Conservation (phyloP, 1,139 yeast genomes). For the Kodamaea anthophila region DNA sequence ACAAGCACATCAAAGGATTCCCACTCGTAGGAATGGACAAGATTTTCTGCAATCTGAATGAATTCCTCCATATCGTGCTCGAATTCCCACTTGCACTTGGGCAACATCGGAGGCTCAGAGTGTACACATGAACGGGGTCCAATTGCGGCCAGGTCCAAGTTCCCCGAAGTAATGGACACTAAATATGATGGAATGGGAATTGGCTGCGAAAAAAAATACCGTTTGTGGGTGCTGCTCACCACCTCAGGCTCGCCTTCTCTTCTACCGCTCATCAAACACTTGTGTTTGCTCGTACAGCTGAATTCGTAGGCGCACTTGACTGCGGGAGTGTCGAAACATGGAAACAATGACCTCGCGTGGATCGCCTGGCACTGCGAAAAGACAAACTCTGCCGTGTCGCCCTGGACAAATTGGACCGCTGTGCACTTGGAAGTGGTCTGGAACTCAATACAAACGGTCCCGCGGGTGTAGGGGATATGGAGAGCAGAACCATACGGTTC, state of each 20-base stretch:
- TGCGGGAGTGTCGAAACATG: conserved; percentile 41
- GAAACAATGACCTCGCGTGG: conserved; percentile 38
- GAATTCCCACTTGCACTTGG: conserved; percentile 31
- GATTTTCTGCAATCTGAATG: conserved; percentile 27
- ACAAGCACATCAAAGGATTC: conserved; percentile 27
- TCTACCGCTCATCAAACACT: conserved; percentile 34
- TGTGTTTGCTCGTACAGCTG: conserved; percentile 26
- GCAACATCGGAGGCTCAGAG: conserved; percentile 22
- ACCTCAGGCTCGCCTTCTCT: conserved; percentile 16
- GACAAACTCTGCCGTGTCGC: conserved; percentile 33
- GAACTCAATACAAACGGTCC: conserved; percentile 17
- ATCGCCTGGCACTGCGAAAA: conserved; percentile 42
- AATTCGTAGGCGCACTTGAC: conserved; percentile 29
- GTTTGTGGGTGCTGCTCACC: conserved; percentile 7
- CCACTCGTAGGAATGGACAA: conserved; percentile 33
- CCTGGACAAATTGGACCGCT: conserved; percentile 35
- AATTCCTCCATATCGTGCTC: conserved; percentile 33
- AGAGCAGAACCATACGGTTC: conserved; percentile 33
- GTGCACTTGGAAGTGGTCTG: conserved; percentile 33
- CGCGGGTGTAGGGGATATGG: conserved; percentile 6
- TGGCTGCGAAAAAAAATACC: conserved; percentile 28
- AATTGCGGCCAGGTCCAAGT: conserved; percentile 23
- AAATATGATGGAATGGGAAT: conserved; percentile 33
- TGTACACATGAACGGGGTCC: conserved; percentile 33
- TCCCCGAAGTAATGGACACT: conserved; percentile 32